Conservation (phyloP, 495 filamentous ascomycete genomes). For the Podospora appendiculata region DNA sequence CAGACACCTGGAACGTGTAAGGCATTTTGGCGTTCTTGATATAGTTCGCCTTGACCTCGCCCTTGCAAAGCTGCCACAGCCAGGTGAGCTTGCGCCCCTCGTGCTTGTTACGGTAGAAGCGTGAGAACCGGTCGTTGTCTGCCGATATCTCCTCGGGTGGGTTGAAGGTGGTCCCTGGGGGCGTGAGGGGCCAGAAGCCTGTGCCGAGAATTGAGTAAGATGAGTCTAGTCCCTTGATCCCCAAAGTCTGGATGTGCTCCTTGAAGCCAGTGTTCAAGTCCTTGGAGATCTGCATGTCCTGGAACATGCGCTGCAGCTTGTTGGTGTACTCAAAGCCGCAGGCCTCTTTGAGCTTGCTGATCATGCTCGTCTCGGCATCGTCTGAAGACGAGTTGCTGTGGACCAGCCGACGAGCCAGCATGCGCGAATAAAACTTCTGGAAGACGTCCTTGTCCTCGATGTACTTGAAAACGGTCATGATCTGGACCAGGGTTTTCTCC, state of each 20-base stretch:
- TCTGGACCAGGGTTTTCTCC: constrained; percentile 82
- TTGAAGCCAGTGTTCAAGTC: constrained; percentile 87
- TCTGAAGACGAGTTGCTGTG: constrained; percentile 91
- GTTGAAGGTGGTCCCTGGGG: constrained; percentile 77
- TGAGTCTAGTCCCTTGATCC: constrained; percentile 51
- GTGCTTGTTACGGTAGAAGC: constrained; percentile 93
- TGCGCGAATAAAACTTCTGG: constrained; percentile 98
- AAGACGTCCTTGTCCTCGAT: constrained; percentile 99
- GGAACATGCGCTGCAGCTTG: constrained; percentile 99
- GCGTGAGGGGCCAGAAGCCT: constrained; percentile 90
- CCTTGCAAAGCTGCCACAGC: constrained; percentile 98
- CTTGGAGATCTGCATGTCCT: constrained; percentile 97
- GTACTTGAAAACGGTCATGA: constrained; percentile 99
- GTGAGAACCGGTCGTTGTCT: constrained; percentile 80
- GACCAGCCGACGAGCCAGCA: constrained; percentile 90
- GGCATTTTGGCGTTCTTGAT: constrained; percentile 79
- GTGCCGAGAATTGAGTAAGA: constrained; percentile 87
- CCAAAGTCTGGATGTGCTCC: constrained; percentile 45
- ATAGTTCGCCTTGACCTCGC: constrained; percentile 91
- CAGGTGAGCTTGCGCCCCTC: constrained; percentile 93
- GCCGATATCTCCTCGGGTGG: constrained; percentile 77
- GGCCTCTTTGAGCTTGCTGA: constrained; percentile 96
- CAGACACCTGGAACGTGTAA: constrained; percentile 95
- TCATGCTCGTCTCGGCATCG: constrained; percentile 98
- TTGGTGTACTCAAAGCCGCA: constrained; percentile 99